phyloP scores from a whole-genome alignment of 2,329 filamentous ascomycete species.

The Fusarium armeniacum region DNA sequence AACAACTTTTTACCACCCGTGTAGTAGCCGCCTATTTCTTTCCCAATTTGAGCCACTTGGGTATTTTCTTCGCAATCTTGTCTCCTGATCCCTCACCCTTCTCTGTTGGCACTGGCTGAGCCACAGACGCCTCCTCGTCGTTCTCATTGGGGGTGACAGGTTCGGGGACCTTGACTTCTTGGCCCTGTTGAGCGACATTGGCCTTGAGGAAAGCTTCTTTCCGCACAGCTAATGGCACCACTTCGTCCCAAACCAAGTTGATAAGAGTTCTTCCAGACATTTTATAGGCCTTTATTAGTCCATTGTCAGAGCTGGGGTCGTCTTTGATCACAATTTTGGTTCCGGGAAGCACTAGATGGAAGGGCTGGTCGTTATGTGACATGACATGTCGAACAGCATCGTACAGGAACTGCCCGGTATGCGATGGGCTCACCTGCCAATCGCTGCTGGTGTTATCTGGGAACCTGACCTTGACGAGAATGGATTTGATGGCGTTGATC shows the following conservation, averaged over 20 bases:
- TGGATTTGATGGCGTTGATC: conserved; percentile 74
- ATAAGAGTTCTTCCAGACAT: conserved; percentile 80
- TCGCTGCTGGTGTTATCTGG: conserved; percentile 87
- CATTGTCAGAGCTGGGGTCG: conserved; percentile 62
- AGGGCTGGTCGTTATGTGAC: conserved; percentile 72
- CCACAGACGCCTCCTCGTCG: conserved; percentile 41
- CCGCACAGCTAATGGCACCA: conserved; percentile 68
- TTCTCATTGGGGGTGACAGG: conserved; percentile 61
- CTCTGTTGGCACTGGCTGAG: conserved; percentile 52
- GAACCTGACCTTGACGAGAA: conserved; percentile 85
- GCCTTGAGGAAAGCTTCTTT: conserved; percentile 71
- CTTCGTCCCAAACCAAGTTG: conserved; percentile 80
- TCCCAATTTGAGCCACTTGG: conserved; percentile 81
- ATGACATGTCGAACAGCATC: conserved; percentile 80
- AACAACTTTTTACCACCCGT: background rate
- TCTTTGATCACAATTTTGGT: conserved; percentile 65
- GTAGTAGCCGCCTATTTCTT: conserved; percentile 69
- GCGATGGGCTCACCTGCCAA: conserved; percentile 75
- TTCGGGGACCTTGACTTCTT: conserved; percentile 75
- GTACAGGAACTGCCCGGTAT: conserved; percentile 81
- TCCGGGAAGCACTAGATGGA: conserved; percentile 77
- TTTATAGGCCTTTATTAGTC: conserved; percentile 79
- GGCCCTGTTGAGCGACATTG: conserved; percentile 71
- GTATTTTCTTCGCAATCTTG: conserved; percentile 79
- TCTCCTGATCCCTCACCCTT: conserved; percentile 57